These are phyloP conservation scores for Apiospora saccharicola DNA, from an alignment of 2,329 filamentous ascomycete genomes.

Conservation along the genomic window DNA sequence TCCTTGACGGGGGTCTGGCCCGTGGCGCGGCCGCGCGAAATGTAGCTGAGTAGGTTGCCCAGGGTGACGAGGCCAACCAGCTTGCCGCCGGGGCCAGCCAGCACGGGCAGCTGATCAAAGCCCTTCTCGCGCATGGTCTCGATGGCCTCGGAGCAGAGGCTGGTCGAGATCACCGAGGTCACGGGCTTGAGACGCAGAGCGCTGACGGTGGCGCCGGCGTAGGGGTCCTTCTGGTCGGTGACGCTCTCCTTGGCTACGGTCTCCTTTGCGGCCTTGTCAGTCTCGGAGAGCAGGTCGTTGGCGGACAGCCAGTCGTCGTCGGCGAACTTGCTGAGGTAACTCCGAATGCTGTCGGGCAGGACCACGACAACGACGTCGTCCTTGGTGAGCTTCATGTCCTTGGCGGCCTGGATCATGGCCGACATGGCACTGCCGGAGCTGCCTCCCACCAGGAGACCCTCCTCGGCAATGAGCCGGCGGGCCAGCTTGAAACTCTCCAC, in stretches of 20 bases:
- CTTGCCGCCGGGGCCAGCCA: slow-evolving; percentile 70
- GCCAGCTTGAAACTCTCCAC: slow-evolving; percentile 89
- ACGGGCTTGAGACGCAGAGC: slow-evolving; percentile 91
- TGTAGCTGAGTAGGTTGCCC: slow-evolving; percentile 90
- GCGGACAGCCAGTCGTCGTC: slow-evolving; percentile 99
- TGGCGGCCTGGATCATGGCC: slow-evolving; percentile 77
- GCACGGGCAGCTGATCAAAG: slow-evolving; percentile 96
- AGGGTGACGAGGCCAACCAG: slow-evolving; percentile 94
- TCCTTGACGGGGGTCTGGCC: slow-evolving; percentile 78
- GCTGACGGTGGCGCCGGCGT: slow-evolving; percentile 79
- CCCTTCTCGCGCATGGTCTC: slow-evolving; percentile 98
- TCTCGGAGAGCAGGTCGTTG: slow-evolving; percentile 82
- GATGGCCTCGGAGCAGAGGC: slow-evolving; percentile 84
- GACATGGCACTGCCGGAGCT: slow-evolving; percentile 93
- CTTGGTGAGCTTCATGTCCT: slow-evolving; percentile 79
- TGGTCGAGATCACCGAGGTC: slow-evolving; percentile 77
- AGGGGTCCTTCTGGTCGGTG: slow-evolving; percentile 65
- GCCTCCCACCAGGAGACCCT: slow-evolving; percentile 91
- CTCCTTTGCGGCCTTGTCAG: slow-evolving; percentile 56
- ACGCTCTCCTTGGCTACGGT: slow-evolving; percentile 48
- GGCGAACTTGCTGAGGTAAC: slow-evolving; percentile 97
- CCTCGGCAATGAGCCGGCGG: slow-evolving; percentile 89
- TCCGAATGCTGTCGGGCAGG: slow-evolving; percentile 94
- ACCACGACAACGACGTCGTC: slow-evolving; percentile 91
- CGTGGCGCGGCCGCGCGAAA: slow-evolving; percentile 82